These are phyloP conservation scores for Trichoderma citrinoviride DNA, from an alignment of 2,329 filamentous ascomycete species.

Conservation along the genomic window DNA sequence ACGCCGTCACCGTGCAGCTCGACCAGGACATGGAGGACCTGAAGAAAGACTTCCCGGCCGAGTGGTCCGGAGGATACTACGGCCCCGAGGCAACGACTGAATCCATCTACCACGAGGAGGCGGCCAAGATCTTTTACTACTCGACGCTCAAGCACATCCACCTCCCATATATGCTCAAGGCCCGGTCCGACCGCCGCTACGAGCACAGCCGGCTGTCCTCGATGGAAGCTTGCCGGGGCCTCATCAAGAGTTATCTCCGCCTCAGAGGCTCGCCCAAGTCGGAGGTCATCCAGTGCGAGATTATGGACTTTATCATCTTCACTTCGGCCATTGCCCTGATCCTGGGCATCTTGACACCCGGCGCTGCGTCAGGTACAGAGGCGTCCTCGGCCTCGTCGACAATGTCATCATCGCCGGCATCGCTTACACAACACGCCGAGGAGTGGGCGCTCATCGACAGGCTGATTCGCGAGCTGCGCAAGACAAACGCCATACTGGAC, in stretches of 20 bases:
- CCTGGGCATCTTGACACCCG: conserved; percentile 38
- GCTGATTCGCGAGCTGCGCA: conserved; percentile 8
- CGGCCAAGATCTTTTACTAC: conserved; percentile 41
- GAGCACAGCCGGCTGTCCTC: conserved; percentile 39
- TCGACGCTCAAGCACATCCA: conserved; percentile 42
- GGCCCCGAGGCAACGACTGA: conserved; percentile 1
- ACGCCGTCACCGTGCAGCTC: conserved; percentile 40
- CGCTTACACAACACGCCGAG: not conserved
- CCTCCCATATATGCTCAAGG: conserved; percentile 46
- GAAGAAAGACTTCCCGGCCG: conserved; percentile 16
- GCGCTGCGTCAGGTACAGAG: not conserved
- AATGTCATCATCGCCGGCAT: not conserved
- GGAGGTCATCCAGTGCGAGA: conserved; percentile 36
- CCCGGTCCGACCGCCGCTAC: conserved; percentile 36
- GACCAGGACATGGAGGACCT: conserved; percentile 40
- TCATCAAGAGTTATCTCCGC: conserved; percentile 37
- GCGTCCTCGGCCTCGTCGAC: too few species aligned
- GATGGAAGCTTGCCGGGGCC: conserved; percentile 42
- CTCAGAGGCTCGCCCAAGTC: conserved; percentile 28
- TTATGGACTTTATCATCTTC: conserved; percentile 49
- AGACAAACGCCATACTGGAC: conserved; percentile 11
- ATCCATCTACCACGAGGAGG: conserved; percentile 28
- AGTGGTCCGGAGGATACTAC: conserved; percentile 18
- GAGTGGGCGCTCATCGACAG: conserved; percentile 15
- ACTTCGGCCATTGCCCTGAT: conserved; percentile 44